A percentile compares a stretch with the other conserved stretches of the same genome.
Conservation (phyloP, 345 rosid species). For the Aquilaria yunnanensis region DNA sequence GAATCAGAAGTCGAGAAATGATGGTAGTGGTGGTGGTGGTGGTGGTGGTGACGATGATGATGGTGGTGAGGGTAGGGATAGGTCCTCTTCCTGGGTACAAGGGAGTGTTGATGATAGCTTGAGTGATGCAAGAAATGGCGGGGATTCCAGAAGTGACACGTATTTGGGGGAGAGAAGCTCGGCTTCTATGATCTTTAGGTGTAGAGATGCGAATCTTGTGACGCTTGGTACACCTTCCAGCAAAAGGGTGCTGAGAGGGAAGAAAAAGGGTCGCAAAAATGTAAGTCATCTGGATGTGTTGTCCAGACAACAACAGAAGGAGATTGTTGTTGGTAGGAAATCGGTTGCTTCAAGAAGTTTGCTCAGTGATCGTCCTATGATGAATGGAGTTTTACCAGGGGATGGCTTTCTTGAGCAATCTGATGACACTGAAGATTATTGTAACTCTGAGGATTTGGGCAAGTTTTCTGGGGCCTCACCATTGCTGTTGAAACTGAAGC, state of each 20-base stretch:
- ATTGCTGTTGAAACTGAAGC: constrained; percentile 53
- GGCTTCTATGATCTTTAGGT: constrained; percentile 43
- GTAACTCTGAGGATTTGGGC: constrained; percentile 52
- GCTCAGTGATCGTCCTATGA: constrained; percentile 33
- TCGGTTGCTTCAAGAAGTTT: constrained; percentile 25
- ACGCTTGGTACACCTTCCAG: constrained; percentile 27
- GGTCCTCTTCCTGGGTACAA: constrained; percentile 46
- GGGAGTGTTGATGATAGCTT: constrained; percentile 60
- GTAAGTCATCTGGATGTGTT: constrained; percentile 35
- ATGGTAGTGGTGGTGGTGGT: constrained; percentile 20
- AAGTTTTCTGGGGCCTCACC: constrained; percentile 58
- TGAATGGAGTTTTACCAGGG: constrained; percentile 37
- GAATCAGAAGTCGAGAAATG: constrained; percentile 37
- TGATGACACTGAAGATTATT: constrained; percentile 62
- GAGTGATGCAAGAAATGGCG: constrained; percentile 66
- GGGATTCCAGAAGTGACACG: constrained; percentile 49
- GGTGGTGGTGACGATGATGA: constrained; percentile 17
- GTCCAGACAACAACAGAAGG: constrained; percentile 43
- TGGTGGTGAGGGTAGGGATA: constrained; percentile 17
- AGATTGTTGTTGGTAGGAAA: constrained; percentile 22
- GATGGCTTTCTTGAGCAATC: constrained; percentile 47
- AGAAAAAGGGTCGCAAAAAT: constrained; percentile 48
- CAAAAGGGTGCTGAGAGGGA: constrained; percentile 35
- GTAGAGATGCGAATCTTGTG: constrained; percentile 55
- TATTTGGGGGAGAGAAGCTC: constrained; percentile 35